These are phyloP conservation scores for Phytophthora capsici DNA, from an alignment of 352 stramenopile genomes.

Conservation along the genomic window DNA sequence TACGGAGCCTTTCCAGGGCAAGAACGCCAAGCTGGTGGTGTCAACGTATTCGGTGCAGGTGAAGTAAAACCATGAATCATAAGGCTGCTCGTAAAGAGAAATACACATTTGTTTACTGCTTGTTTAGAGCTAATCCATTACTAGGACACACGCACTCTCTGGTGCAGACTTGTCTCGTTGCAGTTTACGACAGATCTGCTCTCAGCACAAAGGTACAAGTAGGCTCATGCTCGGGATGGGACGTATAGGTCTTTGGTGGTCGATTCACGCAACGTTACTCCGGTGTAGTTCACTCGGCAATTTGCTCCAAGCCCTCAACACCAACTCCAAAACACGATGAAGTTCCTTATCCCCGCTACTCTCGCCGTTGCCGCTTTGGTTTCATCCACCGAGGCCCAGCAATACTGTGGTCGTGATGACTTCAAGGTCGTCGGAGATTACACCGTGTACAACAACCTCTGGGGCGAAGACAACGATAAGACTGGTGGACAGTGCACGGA, in stretches of 20 bases:
- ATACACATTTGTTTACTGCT: too few relatives aligned
- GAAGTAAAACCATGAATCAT: conserved; percentile 9
- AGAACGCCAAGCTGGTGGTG: conserved; percentile 37
- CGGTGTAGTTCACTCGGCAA: neutral
- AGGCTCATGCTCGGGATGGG: neutral
- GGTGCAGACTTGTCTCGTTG: too few relatives aligned
- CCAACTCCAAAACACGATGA: conserved; percentile 23
- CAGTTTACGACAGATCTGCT: too few relatives aligned
- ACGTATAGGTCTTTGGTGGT: neutral
- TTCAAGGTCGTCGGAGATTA: conserved; percentile 37
- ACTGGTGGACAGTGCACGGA: conserved; percentile 49
- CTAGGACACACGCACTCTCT: too few relatives aligned
- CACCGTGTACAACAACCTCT: conserved; percentile 63
- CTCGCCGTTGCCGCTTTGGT: conserved; percentile 13
- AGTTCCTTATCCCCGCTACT: conserved; percentile 21
- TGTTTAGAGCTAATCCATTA: too few relatives aligned
- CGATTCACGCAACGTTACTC: too few relatives aligned
- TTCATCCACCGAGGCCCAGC: conserved; percentile 17
- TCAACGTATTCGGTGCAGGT: conserved; percentile 30
- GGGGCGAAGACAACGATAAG: conserved; percentile 34
- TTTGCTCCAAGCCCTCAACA: neutral
- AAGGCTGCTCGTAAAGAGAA: too few relatives aligned
- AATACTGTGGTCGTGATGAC: conserved; percentile 42
- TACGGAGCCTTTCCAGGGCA: conserved; percentile 43
- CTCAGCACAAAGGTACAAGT: too few relatives aligned